Conservation (phyloP, 352 stramenopile species). For the Globisporangium nunn region DNA sequence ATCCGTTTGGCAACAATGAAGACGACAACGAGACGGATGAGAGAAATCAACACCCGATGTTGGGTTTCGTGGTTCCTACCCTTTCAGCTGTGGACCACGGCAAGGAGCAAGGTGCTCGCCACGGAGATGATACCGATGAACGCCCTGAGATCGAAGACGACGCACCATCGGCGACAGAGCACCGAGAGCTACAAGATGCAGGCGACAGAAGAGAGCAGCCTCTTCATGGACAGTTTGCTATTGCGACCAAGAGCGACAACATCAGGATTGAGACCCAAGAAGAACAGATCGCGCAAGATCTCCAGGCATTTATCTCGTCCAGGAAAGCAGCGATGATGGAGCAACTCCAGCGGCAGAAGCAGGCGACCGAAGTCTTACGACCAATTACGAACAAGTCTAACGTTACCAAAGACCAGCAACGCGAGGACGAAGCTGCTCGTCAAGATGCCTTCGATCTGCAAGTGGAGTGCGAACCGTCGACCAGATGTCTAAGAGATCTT, state of each 20-base stretch:
- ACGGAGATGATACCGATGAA: neutral
- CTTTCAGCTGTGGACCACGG: neutral
- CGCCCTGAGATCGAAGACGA: slow-evolving; percentile 9
- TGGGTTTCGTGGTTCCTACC: neutral
- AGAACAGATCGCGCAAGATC: slow-evolving; percentile 17
- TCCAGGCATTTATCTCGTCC: slow-evolving; percentile 33
- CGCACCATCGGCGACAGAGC: too few relatives aligned
- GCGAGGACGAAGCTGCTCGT: neutral
- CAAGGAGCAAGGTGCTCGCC: neutral
- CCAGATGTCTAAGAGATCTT: neutral
- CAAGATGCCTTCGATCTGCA: neutral
- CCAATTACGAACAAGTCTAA: neutral
- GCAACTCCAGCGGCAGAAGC: slow-evolving; percentile 28
- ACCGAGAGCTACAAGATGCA: neutral
- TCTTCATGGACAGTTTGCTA: neutral
- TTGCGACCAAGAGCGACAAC: neutral
- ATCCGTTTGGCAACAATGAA: neutral
- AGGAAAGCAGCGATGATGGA: slow-evolving; percentile 30
- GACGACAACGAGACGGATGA: slow-evolving; percentile 1
- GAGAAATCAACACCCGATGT: neutral
- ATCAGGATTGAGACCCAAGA: slow-evolving; percentile 1
- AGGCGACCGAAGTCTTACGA: neutral
- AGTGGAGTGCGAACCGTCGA: neutral
- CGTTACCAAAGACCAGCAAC: neutral
- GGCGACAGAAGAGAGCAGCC: neutral